These are phyloP conservation scores for Orbilia brochopaga DNA, from an alignment of 2,329 filamentous ascomycete species.

Conservation along the genomic window DNA sequence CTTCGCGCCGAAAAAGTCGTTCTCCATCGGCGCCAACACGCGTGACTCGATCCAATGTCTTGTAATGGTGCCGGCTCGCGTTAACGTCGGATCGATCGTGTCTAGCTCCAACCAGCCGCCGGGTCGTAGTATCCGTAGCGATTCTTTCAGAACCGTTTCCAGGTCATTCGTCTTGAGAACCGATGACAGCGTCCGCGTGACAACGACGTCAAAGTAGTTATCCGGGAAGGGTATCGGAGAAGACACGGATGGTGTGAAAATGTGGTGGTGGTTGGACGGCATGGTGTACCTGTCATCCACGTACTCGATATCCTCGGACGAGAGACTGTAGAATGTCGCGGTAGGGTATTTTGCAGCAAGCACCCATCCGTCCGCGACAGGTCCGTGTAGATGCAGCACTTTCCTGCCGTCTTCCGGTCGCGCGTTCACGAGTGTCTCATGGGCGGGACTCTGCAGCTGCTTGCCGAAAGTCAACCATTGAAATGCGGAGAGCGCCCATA, in stretches of 20 bases:
- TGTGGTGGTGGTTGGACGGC: slow-evolving; percentile 48
- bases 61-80: slow-evolving; percentile 48
- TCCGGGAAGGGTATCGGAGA: slow-evolving; percentile 51
- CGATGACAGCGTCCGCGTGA: slow-evolving; percentile 41
- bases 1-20: slow-evolving; percentile 44
- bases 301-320: slow-evolving; percentile 34
- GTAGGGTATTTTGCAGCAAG: slow-evolving; percentile 52
- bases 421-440: slow-evolving; percentile 43
- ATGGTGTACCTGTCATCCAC: slow-evolving; percentile 32
- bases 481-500: slow-evolving; percentile 49
- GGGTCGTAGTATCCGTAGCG: slow-evolving; percentile 46
- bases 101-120: slow-evolving; percentile 51
- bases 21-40: slow-evolving; percentile 48
- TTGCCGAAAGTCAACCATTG: slow-evolving; percentile 52
- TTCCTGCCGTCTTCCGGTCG: slow-evolving; percentile 39
- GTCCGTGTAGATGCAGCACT: slow-evolving; percentile 50
- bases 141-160: slow-evolving; percentile 47
- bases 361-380: slow-evolving; percentile 50
- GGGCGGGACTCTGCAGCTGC: slow-evolving; percentile 50
- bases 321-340: slow-evolving; percentile 43
- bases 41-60: slow-evolving; percentile 51
- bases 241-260: slow-evolving; percentile 48
- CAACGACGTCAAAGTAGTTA: slow-evolving; percentile 50
- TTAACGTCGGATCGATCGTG: slow-evolving; percentile 50
- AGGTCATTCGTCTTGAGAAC: slow-evolving; percentile 46